These are phyloP conservation scores for Shiraia bambusicola DNA, from an alignment of 2,329 filamentous ascomycete genomes.

Conservation along the genomic window DNA sequence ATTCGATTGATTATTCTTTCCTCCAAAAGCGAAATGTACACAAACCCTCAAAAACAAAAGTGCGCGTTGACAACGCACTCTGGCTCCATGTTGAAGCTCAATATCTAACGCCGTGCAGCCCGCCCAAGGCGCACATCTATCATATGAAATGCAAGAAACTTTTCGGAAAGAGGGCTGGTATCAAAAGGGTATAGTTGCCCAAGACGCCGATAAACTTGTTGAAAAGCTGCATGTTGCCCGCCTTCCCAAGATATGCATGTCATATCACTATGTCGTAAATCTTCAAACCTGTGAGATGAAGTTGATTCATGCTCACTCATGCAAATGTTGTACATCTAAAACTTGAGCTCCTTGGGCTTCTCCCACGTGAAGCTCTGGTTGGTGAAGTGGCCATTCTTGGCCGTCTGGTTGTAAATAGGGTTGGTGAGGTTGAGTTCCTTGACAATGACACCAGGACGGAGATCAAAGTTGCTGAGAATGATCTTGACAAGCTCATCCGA, in stretches of 20 bases:
- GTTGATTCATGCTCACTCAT: constrained; percentile 45
- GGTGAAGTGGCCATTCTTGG: constrained; percentile 99
- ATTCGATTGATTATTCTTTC: constrained; percentile 1
- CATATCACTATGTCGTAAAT: constrained; percentile 33
- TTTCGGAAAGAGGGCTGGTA: constrained; percentile 36
- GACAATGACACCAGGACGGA: constrained; percentile 97
- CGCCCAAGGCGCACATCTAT: constrained; percentile 17
- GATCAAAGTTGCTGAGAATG: constrained; percentile 94
- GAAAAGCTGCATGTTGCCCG: constrained; percentile 41
- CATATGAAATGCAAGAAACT: constrained; percentile 31
- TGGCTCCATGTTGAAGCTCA: constrained; percentile 29
- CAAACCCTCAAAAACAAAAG: constrained; percentile 13
- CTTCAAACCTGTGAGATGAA: constrained; percentile 38
- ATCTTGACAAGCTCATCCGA: constrained; percentile 94
- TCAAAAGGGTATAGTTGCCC: constrained; percentile 37
- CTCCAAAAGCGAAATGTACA: background rate
- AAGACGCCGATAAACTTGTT: constrained; percentile 45
- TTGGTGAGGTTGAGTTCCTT: constrained; percentile 92
- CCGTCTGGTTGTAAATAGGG: constrained; percentile 97
- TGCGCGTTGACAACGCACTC: constrained; percentile 35
- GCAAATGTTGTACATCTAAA: constrained; percentile 59
- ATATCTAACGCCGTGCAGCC: constrained; percentile 20
- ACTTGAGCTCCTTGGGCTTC: constrained; percentile 92
- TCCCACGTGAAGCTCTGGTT: constrained; percentile 98
- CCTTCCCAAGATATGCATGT: constrained; percentile 43